Evolutionary conservation across 1,139 yeast species (phyloP).

Genomic region (Kodamaea arcana): DNA sequence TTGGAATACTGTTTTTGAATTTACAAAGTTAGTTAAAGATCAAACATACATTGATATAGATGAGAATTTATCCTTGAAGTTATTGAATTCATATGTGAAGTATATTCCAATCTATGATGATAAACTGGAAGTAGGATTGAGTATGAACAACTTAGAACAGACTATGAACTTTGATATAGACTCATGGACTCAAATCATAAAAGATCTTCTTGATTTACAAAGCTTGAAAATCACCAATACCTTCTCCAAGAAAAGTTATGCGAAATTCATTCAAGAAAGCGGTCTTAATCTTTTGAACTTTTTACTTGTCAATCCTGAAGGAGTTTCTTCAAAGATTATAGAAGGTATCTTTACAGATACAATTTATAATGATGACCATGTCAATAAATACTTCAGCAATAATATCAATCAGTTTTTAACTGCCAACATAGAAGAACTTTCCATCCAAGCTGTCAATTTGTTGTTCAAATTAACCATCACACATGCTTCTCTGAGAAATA

Average conservation of each 20-base stretch:
- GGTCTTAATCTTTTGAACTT: slow-evolving; percentile 4
- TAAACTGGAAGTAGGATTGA: too few species aligned
- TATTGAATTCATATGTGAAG: slow-evolving; percentile 16
- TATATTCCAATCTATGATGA: background rate
- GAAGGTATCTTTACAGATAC: slow-evolving; percentile 7
- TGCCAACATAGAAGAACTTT: slow-evolving; percentile 10
- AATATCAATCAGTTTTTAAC: slow-evolving; percentile 18
- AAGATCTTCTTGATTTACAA: slow-evolving; percentile 25
- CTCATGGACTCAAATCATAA: slow-evolving; percentile 22
- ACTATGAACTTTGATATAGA: slow-evolving; percentile 4
- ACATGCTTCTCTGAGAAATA: slow-evolving; percentile 23
- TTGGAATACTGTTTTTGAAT: slow-evolving; percentile 12
- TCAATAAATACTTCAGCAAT: slow-evolving; percentile 12
- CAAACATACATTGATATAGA: slow-evolving; percentile 33
- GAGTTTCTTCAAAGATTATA: background rate
- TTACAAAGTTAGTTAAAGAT: slow-evolving; percentile 16
- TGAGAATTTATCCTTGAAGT: slow-evolving; percentile 21
- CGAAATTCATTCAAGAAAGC: slow-evolving; percentile 22
- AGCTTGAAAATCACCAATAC: slow-evolving; percentile 21
- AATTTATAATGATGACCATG: slow-evolving; percentile 17
- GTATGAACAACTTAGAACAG: too few species aligned
- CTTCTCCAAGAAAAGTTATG: slow-evolving; percentile 28
- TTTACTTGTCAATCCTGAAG: slow-evolving; percentile 1
- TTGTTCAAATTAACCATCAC: slow-evolving; percentile 26
- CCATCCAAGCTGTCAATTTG: slow-evolving; percentile 15